These are phyloP conservation scores for Amanita fuliginea DNA, from an alignment of 768 basidiomycete genomes.

Conservation along the genomic window DNA sequence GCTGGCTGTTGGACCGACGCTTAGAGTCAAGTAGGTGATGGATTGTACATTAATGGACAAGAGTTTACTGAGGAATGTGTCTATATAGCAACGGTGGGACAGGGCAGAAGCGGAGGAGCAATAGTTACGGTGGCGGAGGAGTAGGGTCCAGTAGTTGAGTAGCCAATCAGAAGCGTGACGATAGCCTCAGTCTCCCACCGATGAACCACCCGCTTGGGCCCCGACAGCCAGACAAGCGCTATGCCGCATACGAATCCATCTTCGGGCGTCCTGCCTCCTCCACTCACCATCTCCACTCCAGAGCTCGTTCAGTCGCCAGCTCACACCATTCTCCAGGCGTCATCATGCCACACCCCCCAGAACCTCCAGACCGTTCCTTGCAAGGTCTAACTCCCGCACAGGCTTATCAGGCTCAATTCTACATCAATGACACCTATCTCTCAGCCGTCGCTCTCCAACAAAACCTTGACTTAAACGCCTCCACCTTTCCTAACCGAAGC, in stretches of 20 bases:
- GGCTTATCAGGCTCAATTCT: constrained; percentile 72
- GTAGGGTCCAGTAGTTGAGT: neutral
- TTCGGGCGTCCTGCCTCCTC: constrained; percentile 49
- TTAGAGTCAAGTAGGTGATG: constrained; percentile 32
- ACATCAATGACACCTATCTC: constrained; percentile 27
- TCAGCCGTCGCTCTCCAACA: constrained; percentile 32
- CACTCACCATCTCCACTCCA: constrained; percentile 23
- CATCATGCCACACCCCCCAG: constrained; percentile 35
- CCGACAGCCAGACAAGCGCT: constrained; percentile 60
- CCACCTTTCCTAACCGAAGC: constrained; percentile 20
- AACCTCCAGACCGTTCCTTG: constrained; percentile 31
- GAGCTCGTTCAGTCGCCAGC: constrained; percentile 41
- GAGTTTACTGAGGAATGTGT: neutral
- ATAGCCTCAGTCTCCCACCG: constrained; percentile 7
- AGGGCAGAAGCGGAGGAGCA: constrained; percentile 1
- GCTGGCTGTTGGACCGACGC: constrained; percentile 53
- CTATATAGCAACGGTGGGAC: neutral
- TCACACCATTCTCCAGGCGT: constrained; percentile 29
- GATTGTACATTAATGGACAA: neutral
- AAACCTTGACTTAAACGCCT: constrained; percentile 40
- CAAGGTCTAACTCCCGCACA: constrained; percentile 66
- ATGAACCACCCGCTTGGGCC: constrained; percentile 49
- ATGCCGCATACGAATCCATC: constrained; percentile 78
- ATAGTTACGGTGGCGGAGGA: neutral
- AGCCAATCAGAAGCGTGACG: neutral